Evolutionary conservation across 176 grass and related monocot species (phyloP).

Genomic region (Phoenix roebelenii): DNA sequence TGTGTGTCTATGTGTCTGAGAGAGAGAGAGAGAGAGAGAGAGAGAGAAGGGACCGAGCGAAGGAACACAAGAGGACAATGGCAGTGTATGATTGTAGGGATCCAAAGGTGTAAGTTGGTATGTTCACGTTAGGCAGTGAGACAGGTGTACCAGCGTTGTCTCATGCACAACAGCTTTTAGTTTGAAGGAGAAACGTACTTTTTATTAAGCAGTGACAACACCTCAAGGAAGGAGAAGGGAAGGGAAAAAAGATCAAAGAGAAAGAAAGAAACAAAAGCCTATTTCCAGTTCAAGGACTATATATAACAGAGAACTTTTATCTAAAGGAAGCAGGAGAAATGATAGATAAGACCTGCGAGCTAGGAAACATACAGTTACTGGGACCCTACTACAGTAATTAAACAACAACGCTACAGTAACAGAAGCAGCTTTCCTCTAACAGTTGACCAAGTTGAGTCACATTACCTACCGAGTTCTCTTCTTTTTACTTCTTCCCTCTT

Average conservation of each 20-base stretch:
- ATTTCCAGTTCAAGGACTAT: background rate
- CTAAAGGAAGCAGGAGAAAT: no score
- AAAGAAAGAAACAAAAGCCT: background rate
- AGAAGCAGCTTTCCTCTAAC: no score
- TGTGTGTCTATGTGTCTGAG: constrained; percentile 12
- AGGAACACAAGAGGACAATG: background rate
- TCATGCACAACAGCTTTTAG: background rate
- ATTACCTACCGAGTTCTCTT: no score
- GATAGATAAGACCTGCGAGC: no score
- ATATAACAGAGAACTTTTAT: background rate
- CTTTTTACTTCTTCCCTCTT: no score
- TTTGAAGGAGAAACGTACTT: background rate
- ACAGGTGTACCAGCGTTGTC: constrained; percentile 20
- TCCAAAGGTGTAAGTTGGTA: constrained; percentile 5
- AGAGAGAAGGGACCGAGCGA: background rate
- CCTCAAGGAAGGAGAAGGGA: background rate
- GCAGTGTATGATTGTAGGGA: constrained; percentile 12
- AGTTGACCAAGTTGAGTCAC: no score
- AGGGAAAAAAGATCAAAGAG: background rate
- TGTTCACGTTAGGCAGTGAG: constrained; percentile 14
- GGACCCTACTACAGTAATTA: no score
- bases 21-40: background rate
- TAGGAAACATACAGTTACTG: no score
- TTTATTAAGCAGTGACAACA: background rate
- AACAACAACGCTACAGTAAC: no score